Percentiles rank a stretch among this genome's conserved stretches.
Conservation (phyloP, 805 yeast genomes). For the Wickerhamomyces strasburgensis region DNA sequence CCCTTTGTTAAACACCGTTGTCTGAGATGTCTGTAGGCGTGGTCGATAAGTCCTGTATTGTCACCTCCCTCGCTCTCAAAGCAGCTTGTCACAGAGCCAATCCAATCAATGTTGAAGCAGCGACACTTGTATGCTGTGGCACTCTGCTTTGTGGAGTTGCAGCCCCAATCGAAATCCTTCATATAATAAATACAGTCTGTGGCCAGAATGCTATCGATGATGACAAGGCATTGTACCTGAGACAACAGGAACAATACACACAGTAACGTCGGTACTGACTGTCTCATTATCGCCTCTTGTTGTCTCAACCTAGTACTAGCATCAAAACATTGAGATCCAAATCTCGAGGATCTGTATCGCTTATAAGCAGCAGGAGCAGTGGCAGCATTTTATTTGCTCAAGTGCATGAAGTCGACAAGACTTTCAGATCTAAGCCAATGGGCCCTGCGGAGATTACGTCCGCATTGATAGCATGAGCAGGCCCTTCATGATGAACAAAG, state of each 20-base stretch:
- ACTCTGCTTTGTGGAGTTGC: constrained; percentile 31
- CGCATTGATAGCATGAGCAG: too few species aligned
- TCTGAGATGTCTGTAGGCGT: constrained; percentile 36
- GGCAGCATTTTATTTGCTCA: constrained; percentile 15
- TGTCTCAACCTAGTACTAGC: too few species aligned
- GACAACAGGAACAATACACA: constrained; percentile 1
- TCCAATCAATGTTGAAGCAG: constrained; percentile 38
- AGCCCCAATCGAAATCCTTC: constrained; percentile 39
- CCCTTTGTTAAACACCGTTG: constrained; percentile 33
- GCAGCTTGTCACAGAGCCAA: constrained; percentile 40
- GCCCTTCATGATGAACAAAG: too few species aligned
- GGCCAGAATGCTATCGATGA: constrained; percentile 35
- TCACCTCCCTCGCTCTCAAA: constrained; percentile 28
- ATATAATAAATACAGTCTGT: constrained; percentile 38
- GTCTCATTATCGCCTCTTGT: too few species aligned
- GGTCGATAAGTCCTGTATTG: constrained; percentile 26
- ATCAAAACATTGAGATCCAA: too few species aligned
- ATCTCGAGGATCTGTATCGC: neutral
- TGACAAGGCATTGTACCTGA: constrained; percentile 12
- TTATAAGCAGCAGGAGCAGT: too few species aligned
- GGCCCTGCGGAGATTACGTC: too few species aligned
- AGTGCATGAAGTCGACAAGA: constrained; percentile 5
- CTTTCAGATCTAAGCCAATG: too few species aligned
- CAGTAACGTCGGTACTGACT: neutral
- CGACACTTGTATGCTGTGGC: constrained; percentile 34